Percentiles rank a stretch among this genome's conserved stretches.
Conservation (phyloP, 495 filamentous ascomycete species). For the Hypoxylon intermedium region DNA sequence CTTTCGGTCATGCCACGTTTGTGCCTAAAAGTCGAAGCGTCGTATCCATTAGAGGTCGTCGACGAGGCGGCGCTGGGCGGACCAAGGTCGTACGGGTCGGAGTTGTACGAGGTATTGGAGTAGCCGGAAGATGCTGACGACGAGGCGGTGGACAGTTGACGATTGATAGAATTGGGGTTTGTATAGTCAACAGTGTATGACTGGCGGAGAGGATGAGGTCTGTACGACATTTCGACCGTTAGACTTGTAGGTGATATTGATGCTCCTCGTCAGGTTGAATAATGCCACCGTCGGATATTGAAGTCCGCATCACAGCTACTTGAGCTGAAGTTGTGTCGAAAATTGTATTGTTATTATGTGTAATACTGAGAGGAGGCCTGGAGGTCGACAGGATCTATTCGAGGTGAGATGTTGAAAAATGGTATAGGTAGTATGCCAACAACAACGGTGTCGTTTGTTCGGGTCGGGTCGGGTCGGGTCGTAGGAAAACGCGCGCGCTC, state of each 20-base stretch:
- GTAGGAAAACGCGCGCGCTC: slow-evolving; percentile 25
- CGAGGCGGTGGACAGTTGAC: slow-evolving; percentile 80
- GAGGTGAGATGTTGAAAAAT: slow-evolving; percentile 4
- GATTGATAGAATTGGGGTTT: slow-evolving; percentile 56
- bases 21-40: slow-evolving; percentile 59
- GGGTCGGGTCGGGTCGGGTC: too few relatives aligned
- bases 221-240: slow-evolving; percentile 58
- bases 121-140: slow-evolving; percentile 77
- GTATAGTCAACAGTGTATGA: slow-evolving; percentile 68
- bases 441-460: slow-evolving; percentile 14
- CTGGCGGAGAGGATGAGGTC: slow-evolving; percentile 65
- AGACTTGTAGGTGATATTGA: slow-evolving; percentile 30
- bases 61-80: slow-evolving; percentile 82
- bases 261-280: slow-evolving; percentile 39
- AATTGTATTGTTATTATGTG: background rate
- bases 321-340: slow-evolving; percentile 14
- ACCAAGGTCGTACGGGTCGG: slow-evolving; percentile 67
- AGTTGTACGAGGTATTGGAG: slow-evolving; percentile 63
- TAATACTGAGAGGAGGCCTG: slow-evolving; percentile 1
- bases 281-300: slow-evolving; percentile 30
- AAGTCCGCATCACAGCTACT: slow-evolving; percentile 44
- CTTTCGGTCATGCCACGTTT: slow-evolving; percentile 81
- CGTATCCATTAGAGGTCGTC: slow-evolving; percentile 68
- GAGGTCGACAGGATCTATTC: slow-evolving; percentile 5
- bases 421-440: slow-evolving; percentile 5